phyloP scores from a whole-genome alignment of 164 flowering plant genomes.

The Aristolochia fimbriata region DNA sequence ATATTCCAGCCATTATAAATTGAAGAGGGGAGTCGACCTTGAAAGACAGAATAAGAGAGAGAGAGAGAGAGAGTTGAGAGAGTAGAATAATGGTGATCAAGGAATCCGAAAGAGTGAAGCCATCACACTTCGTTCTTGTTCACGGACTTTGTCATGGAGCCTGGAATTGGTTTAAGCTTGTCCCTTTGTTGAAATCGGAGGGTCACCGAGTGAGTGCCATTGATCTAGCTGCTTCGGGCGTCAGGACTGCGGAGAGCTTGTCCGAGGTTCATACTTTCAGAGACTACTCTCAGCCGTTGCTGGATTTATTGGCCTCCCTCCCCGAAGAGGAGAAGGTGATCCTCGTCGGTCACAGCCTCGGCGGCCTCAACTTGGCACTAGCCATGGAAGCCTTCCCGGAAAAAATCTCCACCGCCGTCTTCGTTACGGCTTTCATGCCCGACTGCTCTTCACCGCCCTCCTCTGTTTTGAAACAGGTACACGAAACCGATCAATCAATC shows the following conservation, averaged over 20 bases:
- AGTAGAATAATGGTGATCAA: background rate
- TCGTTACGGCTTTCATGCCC: conserved; percentile 5
- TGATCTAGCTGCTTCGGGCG: background rate
- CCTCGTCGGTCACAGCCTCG: conserved; percentile 37
- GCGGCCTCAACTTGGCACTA: conserved; percentile 23
- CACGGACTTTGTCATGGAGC: background rate
- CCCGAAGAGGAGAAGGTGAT: conserved; percentile 24
- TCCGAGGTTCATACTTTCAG: background rate
- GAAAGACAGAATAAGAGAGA: too few species aligned
- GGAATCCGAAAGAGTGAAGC: background rate
- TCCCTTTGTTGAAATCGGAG: background rate
- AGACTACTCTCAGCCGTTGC: conserved; percentile 20
- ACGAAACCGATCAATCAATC: too few species aligned
- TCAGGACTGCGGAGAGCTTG: background rate
- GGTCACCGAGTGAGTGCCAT: background rate
- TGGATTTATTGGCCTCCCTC: conserved; percentile 24
- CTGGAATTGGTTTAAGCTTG: background rate
- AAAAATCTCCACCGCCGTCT: conserved; percentile 25
- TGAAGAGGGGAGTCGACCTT: too few species aligned
- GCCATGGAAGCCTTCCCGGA: conserved; percentile 37
- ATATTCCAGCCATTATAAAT: too few species aligned
- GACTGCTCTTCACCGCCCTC: conserved; percentile 1
- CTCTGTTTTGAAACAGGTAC: background rate
- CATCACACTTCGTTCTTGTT: background rate
- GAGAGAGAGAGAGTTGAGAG: too few species aligned